Conservation (phyloP, 306 rosid species). For the Oemleria cerasiformis region DNA sequence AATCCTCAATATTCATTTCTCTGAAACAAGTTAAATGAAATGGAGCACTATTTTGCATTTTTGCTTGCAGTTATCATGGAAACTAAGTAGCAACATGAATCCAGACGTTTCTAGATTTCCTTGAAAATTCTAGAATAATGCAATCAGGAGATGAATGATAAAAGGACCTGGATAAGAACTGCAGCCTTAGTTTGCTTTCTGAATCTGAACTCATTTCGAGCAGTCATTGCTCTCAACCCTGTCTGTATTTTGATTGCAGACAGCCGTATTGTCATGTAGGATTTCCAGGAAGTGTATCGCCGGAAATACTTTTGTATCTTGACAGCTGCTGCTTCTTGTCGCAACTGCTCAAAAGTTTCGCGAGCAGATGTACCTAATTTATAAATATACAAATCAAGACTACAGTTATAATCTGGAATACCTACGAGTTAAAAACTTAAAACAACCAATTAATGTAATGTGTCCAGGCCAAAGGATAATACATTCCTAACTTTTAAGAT, state of each 20-base stretch:
- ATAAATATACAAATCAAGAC: constrained; percentile 24
- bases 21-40: constrained; percentile 8
- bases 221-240: constrained; percentile 96
- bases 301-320: constrained; percentile 79
- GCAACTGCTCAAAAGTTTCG: constrained; percentile 70
- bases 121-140: constrained; percentile 8
- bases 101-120: constrained; percentile 17
- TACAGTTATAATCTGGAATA: constrained; percentile 9
- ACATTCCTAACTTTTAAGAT: background rate
- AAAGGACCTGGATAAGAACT: constrained; percentile 67
- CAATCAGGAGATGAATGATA: constrained; percentile 21
- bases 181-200: constrained; percentile 96
- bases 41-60: background rate
- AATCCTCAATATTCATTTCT: background rate
- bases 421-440: constrained; percentile 9
- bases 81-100: constrained; percentile 8
- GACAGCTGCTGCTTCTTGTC: constrained; percentile 88
- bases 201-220: constrained; percentile 95
- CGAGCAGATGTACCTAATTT: constrained; percentile 77
- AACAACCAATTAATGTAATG: constrained; percentile 15
- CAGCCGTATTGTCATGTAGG: constrained; percentile 46
- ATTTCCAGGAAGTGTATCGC: constrained; percentile 55
- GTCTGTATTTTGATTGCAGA: constrained; percentile 84
- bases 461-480: background rate
- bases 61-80: background rate